These are phyloP conservation scores for Hemisphaericaspora lyxosophila DNA, from an alignment of 1,139 yeast genomes.

Conservation along the genomic window DNA sequence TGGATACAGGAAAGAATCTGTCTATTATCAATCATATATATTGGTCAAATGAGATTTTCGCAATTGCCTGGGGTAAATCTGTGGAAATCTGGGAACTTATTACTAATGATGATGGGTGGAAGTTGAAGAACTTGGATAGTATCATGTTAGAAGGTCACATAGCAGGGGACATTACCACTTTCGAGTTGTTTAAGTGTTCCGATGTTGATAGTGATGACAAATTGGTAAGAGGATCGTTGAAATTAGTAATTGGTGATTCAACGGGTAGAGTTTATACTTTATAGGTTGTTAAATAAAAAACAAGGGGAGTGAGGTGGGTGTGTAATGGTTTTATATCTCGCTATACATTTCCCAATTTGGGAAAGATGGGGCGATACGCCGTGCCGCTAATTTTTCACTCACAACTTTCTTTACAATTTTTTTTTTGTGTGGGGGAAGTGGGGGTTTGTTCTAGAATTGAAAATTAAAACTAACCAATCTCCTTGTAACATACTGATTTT, in stretches of 20 bases:
- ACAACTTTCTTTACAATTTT: no score
- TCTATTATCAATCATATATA: constrained; percentile 30
- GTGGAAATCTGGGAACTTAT: constrained; percentile 29
- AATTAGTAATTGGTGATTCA: constrained; percentile 38
- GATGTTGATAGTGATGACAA: constrained; percentile 38
- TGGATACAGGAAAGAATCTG: constrained; percentile 26
- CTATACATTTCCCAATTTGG: not conserved
- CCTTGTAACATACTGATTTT: no score
- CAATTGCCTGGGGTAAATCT: constrained; percentile 22
- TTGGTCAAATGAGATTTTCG: constrained; percentile 42
- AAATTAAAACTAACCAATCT: no score
- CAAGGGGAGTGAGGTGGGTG: no score
- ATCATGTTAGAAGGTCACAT: constrained; percentile 17
- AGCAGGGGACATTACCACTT: constrained; percentile 24
- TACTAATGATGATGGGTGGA: constrained; percentile 24
- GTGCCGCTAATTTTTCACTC: no score
- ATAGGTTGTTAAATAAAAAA: no score
- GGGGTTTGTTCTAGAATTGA: no score
- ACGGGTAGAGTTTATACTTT: constrained; percentile 36
- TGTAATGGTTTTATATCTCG: no score
- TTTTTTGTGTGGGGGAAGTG: no score
- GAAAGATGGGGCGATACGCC: not conserved
- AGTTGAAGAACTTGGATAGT: constrained; percentile 17
- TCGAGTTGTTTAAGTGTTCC: constrained; percentile 31
- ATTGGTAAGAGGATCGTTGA: constrained; percentile 33